A percentile compares a stretch with the other conserved stretches of the same genome.
These are phyloP conservation scores for Salvia hispanica DNA, from an alignment of 257 asterid species.

Conservation along the genomic window DNA sequence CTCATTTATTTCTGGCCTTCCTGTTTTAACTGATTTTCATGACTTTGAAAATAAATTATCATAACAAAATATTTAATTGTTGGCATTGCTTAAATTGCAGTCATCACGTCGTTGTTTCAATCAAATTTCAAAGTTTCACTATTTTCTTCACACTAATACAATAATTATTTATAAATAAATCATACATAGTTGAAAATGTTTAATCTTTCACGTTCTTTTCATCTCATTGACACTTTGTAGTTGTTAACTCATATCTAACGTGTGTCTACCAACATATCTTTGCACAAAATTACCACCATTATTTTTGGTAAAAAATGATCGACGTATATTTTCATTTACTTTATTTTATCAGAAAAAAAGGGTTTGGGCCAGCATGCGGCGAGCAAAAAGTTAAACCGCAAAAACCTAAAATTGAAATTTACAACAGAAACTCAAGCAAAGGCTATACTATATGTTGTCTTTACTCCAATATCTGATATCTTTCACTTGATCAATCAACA, in stretches of 20 bases:
- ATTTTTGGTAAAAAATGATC: too few relatives aligned
- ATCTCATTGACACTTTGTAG: slow-evolving; percentile 10
- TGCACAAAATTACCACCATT: neutral
- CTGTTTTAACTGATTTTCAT: slow-evolving; percentile 27
- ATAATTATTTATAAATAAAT: neutral
- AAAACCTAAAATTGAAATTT: too few relatives aligned
- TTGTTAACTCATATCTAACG: slow-evolving; percentile 32
- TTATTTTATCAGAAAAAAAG: too few relatives aligned
- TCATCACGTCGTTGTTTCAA: slow-evolving; percentile 18
- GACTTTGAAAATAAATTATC: slow-evolving; percentile 8
- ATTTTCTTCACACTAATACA: neutral
- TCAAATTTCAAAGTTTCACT: slow-evolving; percentile 19
- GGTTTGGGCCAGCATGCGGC: too few relatives aligned
- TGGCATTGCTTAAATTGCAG: slow-evolving; percentile 5
- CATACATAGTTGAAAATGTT: neutral
- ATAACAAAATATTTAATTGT: slow-evolving; percentile 8
- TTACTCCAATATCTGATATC: too few relatives aligned
- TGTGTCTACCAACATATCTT: slow-evolving; percentile 14
- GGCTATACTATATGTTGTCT: too few relatives aligned
- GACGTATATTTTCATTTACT: too few relatives aligned
- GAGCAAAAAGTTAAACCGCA: too few relatives aligned
- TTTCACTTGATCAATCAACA: too few relatives aligned
- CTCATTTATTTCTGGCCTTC: neutral
- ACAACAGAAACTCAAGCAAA: too few relatives aligned
- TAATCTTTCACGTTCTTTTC: neutral